Percentiles rank a stretch among this genome's conserved stretches.
Conservation (phyloP, 257 asterid species). For the Buddleja alternifolia region DNA sequence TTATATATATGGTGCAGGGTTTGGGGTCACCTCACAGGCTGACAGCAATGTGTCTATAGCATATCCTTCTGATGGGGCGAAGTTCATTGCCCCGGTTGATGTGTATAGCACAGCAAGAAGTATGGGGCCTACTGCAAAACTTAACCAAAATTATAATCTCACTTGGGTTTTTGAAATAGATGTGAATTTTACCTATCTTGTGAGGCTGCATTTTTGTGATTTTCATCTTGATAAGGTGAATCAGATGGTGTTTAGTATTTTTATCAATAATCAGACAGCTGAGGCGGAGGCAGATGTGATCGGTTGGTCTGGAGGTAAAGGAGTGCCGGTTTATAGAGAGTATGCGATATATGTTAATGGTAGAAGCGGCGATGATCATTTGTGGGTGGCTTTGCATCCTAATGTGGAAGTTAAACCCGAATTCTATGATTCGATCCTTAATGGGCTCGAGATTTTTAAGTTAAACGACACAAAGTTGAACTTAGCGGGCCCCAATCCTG, state of each 20-base stretch:
- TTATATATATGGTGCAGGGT: constrained; percentile 60
- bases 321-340: constrained; percentile 58
- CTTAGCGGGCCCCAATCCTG: constrained; percentile 72
- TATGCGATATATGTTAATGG: constrained; percentile 45
- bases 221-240: constrained; percentile 47
- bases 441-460: constrained; percentile 81
- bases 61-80: constrained; percentile 40
- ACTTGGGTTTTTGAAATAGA: constrained; percentile 77
- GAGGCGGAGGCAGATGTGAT: constrained; percentile 55
- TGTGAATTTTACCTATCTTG: constrained; percentile 59
- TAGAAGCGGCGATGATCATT: constrained; percentile 28
- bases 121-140: constrained; percentile 60
- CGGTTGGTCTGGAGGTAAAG: constrained; percentile 51
- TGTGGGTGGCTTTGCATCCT: constrained; percentile 72
- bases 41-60: constrained; percentile 36
- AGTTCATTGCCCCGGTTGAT: constrained; percentile 50
- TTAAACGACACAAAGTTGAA: constrained; percentile 52
- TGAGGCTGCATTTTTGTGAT: constrained; percentile 86
- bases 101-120: constrained; percentile 58
- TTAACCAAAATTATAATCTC: constrained; percentile 59
- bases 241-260: constrained; percentile 65
- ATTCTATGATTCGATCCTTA: constrained; percentile 56
- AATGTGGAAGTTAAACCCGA: constrained; percentile 46
- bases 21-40: constrained; percentile 51
- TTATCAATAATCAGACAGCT: constrained; percentile 60